Conservation (phyloP, 1,139 yeast genomes). For the Candida sanyaensis region DNA sequence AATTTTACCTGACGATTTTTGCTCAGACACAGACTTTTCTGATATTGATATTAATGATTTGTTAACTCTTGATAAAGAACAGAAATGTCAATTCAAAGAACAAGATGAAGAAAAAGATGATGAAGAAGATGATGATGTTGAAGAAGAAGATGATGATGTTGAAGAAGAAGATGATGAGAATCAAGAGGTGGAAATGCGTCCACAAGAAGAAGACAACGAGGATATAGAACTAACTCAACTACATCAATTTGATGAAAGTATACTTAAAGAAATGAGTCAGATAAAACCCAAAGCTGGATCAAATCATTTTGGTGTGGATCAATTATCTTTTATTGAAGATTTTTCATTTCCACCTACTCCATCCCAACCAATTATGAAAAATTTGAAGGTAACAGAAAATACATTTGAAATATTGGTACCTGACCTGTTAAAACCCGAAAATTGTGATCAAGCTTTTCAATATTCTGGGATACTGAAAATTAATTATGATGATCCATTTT, state of each 20-base stretch:
- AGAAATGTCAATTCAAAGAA: slow-evolving; percentile 1
- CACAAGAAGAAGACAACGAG: slow-evolving; percentile 11
- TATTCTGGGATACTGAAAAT: slow-evolving; percentile 48
- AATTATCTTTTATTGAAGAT: slow-evolving; percentile 6
- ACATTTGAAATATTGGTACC: slow-evolving; percentile 24
- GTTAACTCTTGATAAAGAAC: not conserved
- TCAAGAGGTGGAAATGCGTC: too few species aligned
- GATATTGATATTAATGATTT: slow-evolving; percentile 1
- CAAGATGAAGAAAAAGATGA: slow-evolving; percentile 7
- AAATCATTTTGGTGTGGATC: slow-evolving; percentile 5
- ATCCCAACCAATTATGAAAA: slow-evolving; percentile 3
- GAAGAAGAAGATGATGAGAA: too few species aligned
- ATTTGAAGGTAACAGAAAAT: slow-evolving; percentile 12
- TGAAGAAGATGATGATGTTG: slow-evolving; percentile 13
- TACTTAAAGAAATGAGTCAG: slow-evolving; percentile 18
- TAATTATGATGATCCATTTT: slow-evolving; percentile 65
- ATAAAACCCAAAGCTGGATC: slow-evolving; percentile 4
- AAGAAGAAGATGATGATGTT: slow-evolving; percentile 13
- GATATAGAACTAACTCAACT: slow-evolving; percentile 9
- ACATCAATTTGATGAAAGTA: slow-evolving; percentile 15
- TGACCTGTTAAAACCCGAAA: slow-evolving; percentile 18
- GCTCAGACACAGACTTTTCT: slow-evolving; percentile 7
- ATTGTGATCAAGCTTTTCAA: slow-evolving; percentile 40
- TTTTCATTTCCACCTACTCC: slow-evolving; percentile 14
- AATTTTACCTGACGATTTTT: slow-evolving; percentile 1